Percentiles rank a stretch among this genome's conserved stretches.
Evolutionary conservation across 164 flowering plant species (phyloP).

Genomic region (Piper betle): DNA sequence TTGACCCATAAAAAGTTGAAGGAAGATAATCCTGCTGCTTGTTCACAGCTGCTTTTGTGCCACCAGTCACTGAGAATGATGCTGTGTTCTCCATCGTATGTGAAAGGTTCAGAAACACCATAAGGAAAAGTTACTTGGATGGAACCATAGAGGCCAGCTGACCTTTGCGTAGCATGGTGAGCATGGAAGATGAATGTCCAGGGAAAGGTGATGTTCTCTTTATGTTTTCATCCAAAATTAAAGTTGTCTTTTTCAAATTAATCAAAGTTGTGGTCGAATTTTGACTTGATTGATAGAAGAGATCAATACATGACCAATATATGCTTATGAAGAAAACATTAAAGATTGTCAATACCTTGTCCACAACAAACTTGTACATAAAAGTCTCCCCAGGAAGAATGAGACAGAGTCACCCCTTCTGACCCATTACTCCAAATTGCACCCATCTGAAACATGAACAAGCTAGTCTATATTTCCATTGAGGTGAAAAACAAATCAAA

Average conservation of each 20-base stretch:
- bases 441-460: constrained; percentile 32
- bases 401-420: constrained; percentile 86
- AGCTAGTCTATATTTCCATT: no score
- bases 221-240: no score
- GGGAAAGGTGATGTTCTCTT: no score
- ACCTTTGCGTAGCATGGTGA: constrained; percentile 86
- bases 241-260: no score
- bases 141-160: constrained; percentile 69
- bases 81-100: constrained; percentile 60
- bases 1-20: constrained; percentile 63
- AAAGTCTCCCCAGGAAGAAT: constrained; percentile 69
- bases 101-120: constrained; percentile 52
- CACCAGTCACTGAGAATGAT: constrained; percentile 80
- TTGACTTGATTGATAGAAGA: no score
- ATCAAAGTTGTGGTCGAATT: no score
- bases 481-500: not conserved
- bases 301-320: no score
- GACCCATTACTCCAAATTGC: constrained; percentile 91
- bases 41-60: constrained; percentile 53
- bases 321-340: no score
- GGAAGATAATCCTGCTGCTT: constrained; percentile 54
- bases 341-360: constrained; percentile 37
- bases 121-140: constrained; percentile 44
- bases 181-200: constrained; percentile 41
- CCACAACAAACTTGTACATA: constrained; percentile 58